Evolutionary conservation across 768 basidiomycete species (phyloP), one percentile per base, ranked within the genome.

Genomic region (Lentinula lateritia): DNA sequence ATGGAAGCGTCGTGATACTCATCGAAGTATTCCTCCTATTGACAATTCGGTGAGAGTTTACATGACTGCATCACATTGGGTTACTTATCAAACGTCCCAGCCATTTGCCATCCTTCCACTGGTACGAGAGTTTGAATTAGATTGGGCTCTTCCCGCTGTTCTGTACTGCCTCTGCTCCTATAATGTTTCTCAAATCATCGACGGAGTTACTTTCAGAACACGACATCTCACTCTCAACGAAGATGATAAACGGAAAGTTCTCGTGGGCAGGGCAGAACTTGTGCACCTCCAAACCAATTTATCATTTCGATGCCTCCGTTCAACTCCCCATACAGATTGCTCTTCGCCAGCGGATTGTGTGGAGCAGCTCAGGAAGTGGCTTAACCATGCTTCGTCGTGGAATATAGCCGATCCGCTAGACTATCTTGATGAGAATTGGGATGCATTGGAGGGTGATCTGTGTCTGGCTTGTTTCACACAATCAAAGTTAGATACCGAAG

Each of bases 131-230:
- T 72, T 77, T 45, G 70, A 72, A 34, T 63, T 78, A 38, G 66
- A 63, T 12, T 76, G 73, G 73, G 62, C 76, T 16, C 64, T 78
- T 12, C 76, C 77, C 6, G 61, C 70, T 15, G 72, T 75, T 53
- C 66, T 75, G 38, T 76, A 76, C 65, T 76, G 75, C 64, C 70
- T 76, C 34, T 71, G 71, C 66, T 75, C 70, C 62, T 72, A 74
- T 61, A 72, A 75, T 8, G 66, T 76, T 45, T 68, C 69, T 50
- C 74, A 76, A 61, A 74, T 74, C 2, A 68, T 77, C n/a, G 75
- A 77, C 52, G 67, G 71, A 32, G 69, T 72, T 7, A 58, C 63
- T 2, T 77, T 74, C 71, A 58, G 60, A 16, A 69, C 64, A n/a
- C 65, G 43, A 43, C 54, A 42, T 9, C 15, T 75, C 52, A 53